phyloP scores from a whole-genome alignment of 108 stramenopile species.

The Conticribra guillardii region DNA sequence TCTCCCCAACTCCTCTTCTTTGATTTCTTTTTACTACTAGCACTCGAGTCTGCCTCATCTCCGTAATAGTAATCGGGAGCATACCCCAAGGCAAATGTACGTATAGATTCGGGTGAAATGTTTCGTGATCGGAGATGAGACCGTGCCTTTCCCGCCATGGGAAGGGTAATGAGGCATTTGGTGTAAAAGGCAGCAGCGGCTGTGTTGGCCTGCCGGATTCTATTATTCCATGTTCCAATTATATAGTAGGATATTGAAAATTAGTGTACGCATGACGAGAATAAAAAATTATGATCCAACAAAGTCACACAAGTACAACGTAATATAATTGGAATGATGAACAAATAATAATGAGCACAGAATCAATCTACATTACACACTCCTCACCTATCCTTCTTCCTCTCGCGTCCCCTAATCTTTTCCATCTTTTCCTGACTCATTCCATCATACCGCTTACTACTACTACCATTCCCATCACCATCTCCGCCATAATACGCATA shows the following conservation, averaged over 20 bases:
- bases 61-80: conserved; percentile 86
- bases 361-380: too few relatives aligned
- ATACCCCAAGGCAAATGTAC: conserved; percentile 87
- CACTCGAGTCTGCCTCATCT: not conserved
- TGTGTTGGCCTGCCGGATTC: conserved; percentile 71
- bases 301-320: not conserved
- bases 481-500: conserved; percentile 10
- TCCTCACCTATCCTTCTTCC: conserved; percentile 56
- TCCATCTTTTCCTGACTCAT: conserved; percentile 32
- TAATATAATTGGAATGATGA: too few relatives aligned
- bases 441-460: not conserved
- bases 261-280: too few relatives aligned
- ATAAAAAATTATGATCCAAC: too few relatives aligned
- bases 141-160: conserved; percentile 73
- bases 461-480: conserved; percentile 14
- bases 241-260: too few relatives aligned
- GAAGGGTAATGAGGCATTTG: conserved; percentile 61
- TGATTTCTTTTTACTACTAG: conserved; percentile 5
- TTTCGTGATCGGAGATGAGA: conserved; percentile 69
- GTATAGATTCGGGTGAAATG: conserved; percentile 66
- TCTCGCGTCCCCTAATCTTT: conserved; percentile 37
- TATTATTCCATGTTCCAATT: conserved; percentile 1
- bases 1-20: conserved; percentile 48
- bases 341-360: too few relatives aligned
- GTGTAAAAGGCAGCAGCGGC: conserved; percentile 88